phyloP scores from a whole-genome alignment of 163 green algal genomes.

The Coccomyxa subellipsoidea region DNA sequence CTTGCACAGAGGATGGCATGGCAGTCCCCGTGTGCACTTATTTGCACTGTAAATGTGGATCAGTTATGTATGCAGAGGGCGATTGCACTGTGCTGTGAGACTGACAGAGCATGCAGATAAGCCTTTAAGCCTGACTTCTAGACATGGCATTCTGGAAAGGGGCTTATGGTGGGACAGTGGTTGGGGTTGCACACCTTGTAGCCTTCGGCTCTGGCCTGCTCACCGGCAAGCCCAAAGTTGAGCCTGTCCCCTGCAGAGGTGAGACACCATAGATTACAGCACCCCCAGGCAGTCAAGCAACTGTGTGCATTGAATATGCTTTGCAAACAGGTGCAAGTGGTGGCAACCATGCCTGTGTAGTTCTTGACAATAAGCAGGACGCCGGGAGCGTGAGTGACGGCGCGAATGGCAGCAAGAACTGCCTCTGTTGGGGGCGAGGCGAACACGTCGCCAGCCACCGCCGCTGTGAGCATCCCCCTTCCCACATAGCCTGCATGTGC shows the following conservation, averaged over 20 bases:
- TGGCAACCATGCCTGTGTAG: constrained; percentile 69
- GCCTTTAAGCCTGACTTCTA: background rate
- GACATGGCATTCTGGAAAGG: background rate
- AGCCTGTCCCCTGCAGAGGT: constrained; percentile 71
- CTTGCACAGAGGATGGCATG: too few relatives aligned
- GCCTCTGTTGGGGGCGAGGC: constrained; percentile 76
- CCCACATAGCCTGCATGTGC: constrained; percentile 81
- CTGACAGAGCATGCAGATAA: background rate
- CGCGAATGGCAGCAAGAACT: constrained; percentile 75
- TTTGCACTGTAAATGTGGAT: too few relatives aligned
- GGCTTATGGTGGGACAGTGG: too few relatives aligned
- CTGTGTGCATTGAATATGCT: too few relatives aligned
- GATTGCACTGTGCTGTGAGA: too few relatives aligned
- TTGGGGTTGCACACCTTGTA: constrained; percentile 24
- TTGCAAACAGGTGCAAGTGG: background rate
- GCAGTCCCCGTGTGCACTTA: too few relatives aligned
- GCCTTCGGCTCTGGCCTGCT: constrained; percentile 75
- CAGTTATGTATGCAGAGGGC: too few relatives aligned
- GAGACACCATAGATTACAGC: too few relatives aligned
- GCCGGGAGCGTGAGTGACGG: constrained; percentile 39
- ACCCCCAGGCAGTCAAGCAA: too few relatives aligned
- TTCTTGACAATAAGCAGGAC: constrained; percentile 82
- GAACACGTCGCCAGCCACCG: constrained; percentile 89
- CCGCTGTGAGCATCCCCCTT: constrained; percentile 80
- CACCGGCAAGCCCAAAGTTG: constrained; percentile 88